Percentiles rank a stretch among this genome's conserved stretches.
phyloP scores from a whole-genome alignment of 2,329 filamentous ascomycete species.

The Beauveria scarabaeidicola region DNA sequence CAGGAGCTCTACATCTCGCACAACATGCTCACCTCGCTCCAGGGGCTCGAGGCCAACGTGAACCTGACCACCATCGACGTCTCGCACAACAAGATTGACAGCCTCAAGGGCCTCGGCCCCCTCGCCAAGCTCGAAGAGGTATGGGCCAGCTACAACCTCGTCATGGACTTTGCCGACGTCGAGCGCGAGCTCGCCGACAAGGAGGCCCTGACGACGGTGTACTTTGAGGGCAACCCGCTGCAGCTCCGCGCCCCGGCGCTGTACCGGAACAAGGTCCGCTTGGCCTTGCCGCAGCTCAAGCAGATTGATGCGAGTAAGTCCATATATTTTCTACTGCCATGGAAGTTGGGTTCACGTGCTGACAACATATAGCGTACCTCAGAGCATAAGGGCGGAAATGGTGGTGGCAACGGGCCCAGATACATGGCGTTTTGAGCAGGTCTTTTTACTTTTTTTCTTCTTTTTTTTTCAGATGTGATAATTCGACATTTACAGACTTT shows the following conservation, averaged over 20 bases:
- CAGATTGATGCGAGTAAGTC: constrained; percentile 97
- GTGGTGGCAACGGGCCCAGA: not conserved
- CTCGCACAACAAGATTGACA: constrained; percentile 74
- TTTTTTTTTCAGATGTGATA: not conserved
- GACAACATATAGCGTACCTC: constrained; percentile 4
- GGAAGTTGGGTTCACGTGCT: not conserved
- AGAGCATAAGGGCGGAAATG: not conserved
- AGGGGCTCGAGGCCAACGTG: constrained; percentile 59
- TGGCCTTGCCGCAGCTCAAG: constrained; percentile 77
- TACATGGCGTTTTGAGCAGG: not conserved
- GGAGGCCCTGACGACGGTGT: constrained; percentile 74
- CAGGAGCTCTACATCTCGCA: constrained; percentile 95
- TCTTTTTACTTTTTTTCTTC: not conserved
- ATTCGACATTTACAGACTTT: not conserved
- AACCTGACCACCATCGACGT: constrained; percentile 77
- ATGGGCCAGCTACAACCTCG: constrained; percentile 86
- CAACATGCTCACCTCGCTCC: constrained; percentile 74
- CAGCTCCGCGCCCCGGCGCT: constrained; percentile 71
- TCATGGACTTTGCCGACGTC: constrained; percentile 73
- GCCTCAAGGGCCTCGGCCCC: constrained; percentile 61
- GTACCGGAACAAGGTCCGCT: constrained; percentile 86
- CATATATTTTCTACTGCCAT: no score
- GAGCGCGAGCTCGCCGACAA: constrained; percentile 73
- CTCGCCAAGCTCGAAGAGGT: constrained; percentile 74
- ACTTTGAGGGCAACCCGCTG: constrained; percentile 91